Base-by-base conservation (phyloP, 345 rosid genomes). In the Crucihimalaya himalaica region DNA sequence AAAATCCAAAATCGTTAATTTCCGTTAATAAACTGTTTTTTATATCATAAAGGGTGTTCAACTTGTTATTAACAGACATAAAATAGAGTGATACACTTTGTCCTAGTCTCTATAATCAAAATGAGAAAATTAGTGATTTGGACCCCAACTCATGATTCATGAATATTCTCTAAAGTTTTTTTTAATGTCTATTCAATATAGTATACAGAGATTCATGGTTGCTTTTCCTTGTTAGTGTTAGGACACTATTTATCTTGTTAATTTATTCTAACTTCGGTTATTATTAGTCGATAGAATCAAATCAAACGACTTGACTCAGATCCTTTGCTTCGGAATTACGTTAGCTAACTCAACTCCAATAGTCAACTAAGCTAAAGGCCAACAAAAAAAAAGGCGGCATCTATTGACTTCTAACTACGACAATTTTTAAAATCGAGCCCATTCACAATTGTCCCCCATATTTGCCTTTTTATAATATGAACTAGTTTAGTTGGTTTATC, bases 1-100 rank as follows among this genome's bases (percentile, higher is more conserved):
- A 73, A 66, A 74, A 58, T 67, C 73, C 68, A 61, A 75, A 68
- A 68, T 61, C n/a, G 31, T 75, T n/a, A n/a, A n/a, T n/a, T 42
- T 46, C 57, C 57, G 63, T 57, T 75, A 34, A 43, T 25, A 16
- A 16, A 8, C 13, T 9, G 2, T 13, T 15, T 43, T 53, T 10
- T 59, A 27, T 5, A 47, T 13, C n/a, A 23, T 7, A 32, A 72
- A 65, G 19, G 28, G 19, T 48, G 37, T 29, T 31, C 68, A 60
- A 68, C 39, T 75, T 67, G 45, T 19, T 39, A 50, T 40, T n/a
- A 57, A 29, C 29, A 23, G 10, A 50, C 8, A 25, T 32, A 21
- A 53, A 50, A 50, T 40, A 59, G 53, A 28, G 27, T 57, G n/a
- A n/a, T 60, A 8, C 29, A 8, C 6, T 68, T 75, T 75, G 63